These are phyloP conservation scores for Colletotrichum limetticola DNA, from an alignment of 2,329 filamentous ascomycete species.

Conservation along the genomic window DNA sequence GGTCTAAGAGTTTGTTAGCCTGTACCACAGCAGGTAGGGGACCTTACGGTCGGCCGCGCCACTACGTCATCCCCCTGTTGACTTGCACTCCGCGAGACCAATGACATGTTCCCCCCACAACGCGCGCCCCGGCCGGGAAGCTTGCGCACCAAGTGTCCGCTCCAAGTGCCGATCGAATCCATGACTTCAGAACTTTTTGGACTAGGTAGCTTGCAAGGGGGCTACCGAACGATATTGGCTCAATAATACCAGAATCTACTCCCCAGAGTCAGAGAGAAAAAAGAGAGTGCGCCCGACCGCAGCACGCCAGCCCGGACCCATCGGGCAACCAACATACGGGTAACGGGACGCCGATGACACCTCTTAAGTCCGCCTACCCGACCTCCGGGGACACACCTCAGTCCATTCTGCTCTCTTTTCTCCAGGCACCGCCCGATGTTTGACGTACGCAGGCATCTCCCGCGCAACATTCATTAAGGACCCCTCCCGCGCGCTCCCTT, in stretches of 20 bases:
- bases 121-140: conserved; percentile 1
- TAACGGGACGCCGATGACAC: conserved; percentile 16
- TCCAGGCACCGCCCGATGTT: conserved; percentile 26
- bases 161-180: conserved; percentile 29
- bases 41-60: neutral
- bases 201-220: neutral
- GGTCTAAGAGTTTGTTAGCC: too few relatives aligned
- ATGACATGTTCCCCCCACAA: conserved; percentile 34
- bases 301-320: conserved; percentile 15
- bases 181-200: conserved; percentile 28
- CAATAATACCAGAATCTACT: neutral
- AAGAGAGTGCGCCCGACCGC: conserved; percentile 4
- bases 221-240: neutral
- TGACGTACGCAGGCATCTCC: conserved; percentile 16
- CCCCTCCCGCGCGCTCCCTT: neutral
- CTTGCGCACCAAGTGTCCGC: neutral
- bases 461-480: conserved; percentile 16
- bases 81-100: conserved; percentile 2
- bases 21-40: too few relatives aligned
- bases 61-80: conserved; percentile 24
- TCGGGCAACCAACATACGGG: conserved; percentile 8
- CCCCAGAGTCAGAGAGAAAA: neutral
- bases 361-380: conserved; percentile 27
- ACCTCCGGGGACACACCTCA: neutral
- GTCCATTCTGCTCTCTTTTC: conserved; percentile 3